Evolutionary conservation across 2,329 filamentous ascomycete genomes (phyloP).

Genomic region (Xylariaceae sp.): DNA sequence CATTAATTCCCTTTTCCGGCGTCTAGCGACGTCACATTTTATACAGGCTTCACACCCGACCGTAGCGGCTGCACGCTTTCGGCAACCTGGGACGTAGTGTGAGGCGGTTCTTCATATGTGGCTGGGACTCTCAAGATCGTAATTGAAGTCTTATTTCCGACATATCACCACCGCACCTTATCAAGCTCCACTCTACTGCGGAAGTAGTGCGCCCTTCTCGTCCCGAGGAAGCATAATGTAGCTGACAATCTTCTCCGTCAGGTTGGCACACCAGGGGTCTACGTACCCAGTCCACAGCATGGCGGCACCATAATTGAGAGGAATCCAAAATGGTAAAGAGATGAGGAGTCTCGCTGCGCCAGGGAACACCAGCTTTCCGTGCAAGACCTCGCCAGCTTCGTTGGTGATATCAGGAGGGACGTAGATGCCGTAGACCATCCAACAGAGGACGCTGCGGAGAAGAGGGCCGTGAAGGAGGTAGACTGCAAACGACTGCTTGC

Average conservation of each 20-base stretch:
- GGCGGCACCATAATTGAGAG: slow-evolving; percentile 40
- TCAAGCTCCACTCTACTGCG: slow-evolving; percentile 21
- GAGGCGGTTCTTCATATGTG: background rate
- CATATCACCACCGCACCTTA: background rate
- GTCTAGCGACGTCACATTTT: slow-evolving; percentile 7
- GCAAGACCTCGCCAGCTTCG: slow-evolving; percentile 32
- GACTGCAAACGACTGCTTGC: slow-evolving; percentile 58
- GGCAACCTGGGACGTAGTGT: slow-evolving; percentile 1
- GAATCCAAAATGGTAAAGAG: slow-evolving; percentile 40
- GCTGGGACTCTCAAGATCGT: background rate
- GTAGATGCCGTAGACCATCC: slow-evolving; percentile 50
- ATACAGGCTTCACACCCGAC: slow-evolving; percentile 9
- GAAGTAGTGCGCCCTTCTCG: slow-evolving; percentile 30
- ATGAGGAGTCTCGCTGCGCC: slow-evolving; percentile 33
- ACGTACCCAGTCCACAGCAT: slow-evolving; percentile 49
- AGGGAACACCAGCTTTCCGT: slow-evolving; percentile 35
- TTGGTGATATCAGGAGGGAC: slow-evolving; percentile 33
- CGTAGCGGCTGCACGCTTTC: background rate
- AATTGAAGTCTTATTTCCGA: too few relatives aligned
- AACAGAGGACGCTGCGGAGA: slow-evolving; percentile 53
- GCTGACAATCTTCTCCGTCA: slow-evolving; percentile 36
- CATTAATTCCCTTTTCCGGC: slow-evolving; percentile 1
- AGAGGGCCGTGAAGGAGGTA: slow-evolving; percentile 59
- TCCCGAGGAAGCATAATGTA: slow-evolving; percentile 29
- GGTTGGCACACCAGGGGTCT: slow-evolving; percentile 44